A percentile compares a stretch with the other conserved stretches of the same genome.
phyloP scores from a whole-genome alignment of 1,139 yeast genomes.

The Candida labiduridarum region DNA sequence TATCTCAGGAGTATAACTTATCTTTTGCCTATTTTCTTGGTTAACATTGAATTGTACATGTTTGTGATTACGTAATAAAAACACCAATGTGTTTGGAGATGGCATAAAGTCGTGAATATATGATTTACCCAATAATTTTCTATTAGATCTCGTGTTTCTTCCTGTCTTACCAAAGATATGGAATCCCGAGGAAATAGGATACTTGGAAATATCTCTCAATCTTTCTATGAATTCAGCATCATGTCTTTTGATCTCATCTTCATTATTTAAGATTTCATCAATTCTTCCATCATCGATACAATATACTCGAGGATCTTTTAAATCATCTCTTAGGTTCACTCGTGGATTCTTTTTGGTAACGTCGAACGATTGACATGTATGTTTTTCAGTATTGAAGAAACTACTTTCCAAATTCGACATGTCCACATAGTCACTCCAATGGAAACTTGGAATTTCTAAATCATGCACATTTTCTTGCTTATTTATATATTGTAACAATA shows the following conservation, averaged over 20 bases:
- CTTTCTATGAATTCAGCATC: conserved; percentile 11
- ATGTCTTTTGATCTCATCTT: conserved; percentile 3
- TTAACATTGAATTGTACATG: conserved; percentile 22
- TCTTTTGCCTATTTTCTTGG: conserved; percentile 16
- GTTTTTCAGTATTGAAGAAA: conserved; percentile 19
- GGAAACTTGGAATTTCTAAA: conserved; percentile 29
- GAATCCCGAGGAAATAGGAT: conserved; percentile 32
- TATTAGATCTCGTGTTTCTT: conserved; percentile 28
- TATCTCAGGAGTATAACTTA: conserved; percentile 17
- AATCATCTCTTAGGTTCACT: conserved; percentile 22
- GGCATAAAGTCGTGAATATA: conserved; percentile 48
- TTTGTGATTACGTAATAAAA: conserved; percentile 28
- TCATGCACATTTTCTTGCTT: not conserved
- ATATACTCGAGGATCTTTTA: conserved; percentile 20
- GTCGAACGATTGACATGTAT: conserved; percentile 26
- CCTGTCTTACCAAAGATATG: conserved; percentile 40
- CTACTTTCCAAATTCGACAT: conserved; percentile 27
- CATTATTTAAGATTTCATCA: conserved; percentile 6
- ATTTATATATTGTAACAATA: conserved; percentile 25
- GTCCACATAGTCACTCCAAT: conserved; percentile 42
- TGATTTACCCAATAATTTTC: conserved; percentile 38
- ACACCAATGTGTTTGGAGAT: conserved; percentile 39
- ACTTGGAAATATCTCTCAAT: conserved; percentile 11
- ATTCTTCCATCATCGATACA: conserved; percentile 34
- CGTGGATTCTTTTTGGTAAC: conserved; percentile 18